Base-by-base conservation (phyloP, 2,329 filamentous ascomycete species). In the Colletotrichum lentis region DNA sequence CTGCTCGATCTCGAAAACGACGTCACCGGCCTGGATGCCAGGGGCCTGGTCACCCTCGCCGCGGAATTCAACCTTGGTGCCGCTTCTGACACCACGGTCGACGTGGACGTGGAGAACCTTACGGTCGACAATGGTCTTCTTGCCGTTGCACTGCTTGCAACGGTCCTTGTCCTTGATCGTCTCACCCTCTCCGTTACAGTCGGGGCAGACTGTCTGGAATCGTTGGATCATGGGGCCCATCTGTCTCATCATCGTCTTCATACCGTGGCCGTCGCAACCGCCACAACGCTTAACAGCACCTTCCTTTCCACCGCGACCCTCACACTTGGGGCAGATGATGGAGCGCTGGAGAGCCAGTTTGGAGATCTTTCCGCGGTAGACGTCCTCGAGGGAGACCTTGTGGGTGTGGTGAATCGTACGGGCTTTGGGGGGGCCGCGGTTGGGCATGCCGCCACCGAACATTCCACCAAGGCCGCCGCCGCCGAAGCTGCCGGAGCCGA, bases 161-260 rank as follows among this genome's bases (percentile, higher is more conserved):
- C 93, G 91, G 80, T 99, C 96, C 85, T 96, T 96, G 73, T 98
- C 95, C 77, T 93, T 93, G 80, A 99, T 95, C 72, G 91, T 94
- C 84, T 99, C 96, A 69, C 96, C 95, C 81, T 99, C 96, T 71
- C 96, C 96, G 74, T 96, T 95, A 80, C 96, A 99, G 83, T 99
- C 96, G 35, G 94, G 92, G 87, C 96, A 99, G 75, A 97, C 94
- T 37, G 95, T 98, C 86, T 99, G 96, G 89, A 99, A 99, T 67
- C 96, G 93, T 84, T 99, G 96, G 74, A 99, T 98, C 96, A 99
- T 99, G 69, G 96, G 96, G 59, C 96, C 96, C 94, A 99, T 98
- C 83, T 99, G 96, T 78, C 96, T 92, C 96, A 99, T 97, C 95
- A 99, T 98, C 47, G 93, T 97, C 91, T 98, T 98, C 92, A 97